Base-by-base conservation (phyloP, 768 basidiomycete genomes). In the Agaricus subrufescens region DNA sequence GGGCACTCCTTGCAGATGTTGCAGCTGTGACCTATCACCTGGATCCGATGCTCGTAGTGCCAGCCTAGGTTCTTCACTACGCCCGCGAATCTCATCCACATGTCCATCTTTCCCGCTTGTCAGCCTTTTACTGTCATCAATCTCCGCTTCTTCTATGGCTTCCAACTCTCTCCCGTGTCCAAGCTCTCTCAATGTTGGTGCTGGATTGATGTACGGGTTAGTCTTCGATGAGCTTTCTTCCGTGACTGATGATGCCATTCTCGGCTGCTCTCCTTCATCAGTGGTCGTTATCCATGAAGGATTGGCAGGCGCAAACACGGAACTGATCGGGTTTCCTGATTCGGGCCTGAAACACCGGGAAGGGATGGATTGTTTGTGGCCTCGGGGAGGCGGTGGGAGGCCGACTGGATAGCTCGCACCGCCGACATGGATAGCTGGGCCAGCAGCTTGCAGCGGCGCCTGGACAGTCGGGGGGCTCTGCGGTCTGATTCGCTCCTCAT, bases 381-480 rank as follows among this genome's bases (percentile, higher is more conserved):
- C 65, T 59, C 74, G 63, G 27, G 80, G 51, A 63, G 66, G 52
- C 70, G 84, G 73, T 81, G 92, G 72, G 77, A 89, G 62, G 79
- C 78, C 56, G 77, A 79, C 80, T 80, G 70, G 54, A 15, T 57
- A 34, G 25, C 46, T 60, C n/a, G 29, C 25, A 31, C 29, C 63
- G 53, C 37, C 25, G 9, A 19, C 12, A 38, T n/a, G 26, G 7
- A 27, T 26, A 5, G 10, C 46, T 40, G 46, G 46, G 38, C 46
- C 47, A 26, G 15, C 46, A 7, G 56, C 34, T 8, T 57, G 46
- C 25, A 46, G 34, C 10, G 53, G 50, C 26, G 52, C 49, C 37
- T 54, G 50, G 26, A 61, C 46, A 38, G 46, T 51, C 14, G 52
- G 37, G 44, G 40, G 47, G 48, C 50, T n/a, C 25, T 52, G 45